A percentile compares a stretch with the other conserved stretches of the same genome.
Conservation (phyloP, 331 rosid species). For the Spiraea crenata region DNA sequence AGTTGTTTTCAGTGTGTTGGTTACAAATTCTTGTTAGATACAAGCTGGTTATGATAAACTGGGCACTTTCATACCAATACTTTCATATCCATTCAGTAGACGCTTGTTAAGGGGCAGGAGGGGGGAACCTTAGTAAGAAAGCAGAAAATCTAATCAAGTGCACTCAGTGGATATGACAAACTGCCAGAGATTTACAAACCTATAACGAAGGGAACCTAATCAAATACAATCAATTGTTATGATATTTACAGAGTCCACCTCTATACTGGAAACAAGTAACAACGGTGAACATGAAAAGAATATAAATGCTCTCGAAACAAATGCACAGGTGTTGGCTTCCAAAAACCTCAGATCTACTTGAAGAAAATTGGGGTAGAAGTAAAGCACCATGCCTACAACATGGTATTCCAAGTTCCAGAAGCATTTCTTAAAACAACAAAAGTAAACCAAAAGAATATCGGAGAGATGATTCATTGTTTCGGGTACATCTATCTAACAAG, state of each 20-base stretch:
- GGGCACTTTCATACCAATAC: too few species aligned
- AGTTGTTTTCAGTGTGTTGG: too few species aligned
- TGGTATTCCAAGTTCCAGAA: not conserved
- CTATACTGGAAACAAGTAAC: not conserved
- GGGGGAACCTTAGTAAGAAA: too few species aligned
- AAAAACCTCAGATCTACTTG: not conserved
- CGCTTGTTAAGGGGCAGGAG: too few species aligned
- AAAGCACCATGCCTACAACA: not conserved
- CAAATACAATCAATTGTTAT: not conserved
- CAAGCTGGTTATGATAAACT: too few species aligned
- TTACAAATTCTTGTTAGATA: too few species aligned
- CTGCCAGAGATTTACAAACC: not conserved
- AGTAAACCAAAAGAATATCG: not conserved
- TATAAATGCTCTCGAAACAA: not conserved
- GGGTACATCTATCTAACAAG: not conserved
- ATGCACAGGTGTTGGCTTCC: not conserved
- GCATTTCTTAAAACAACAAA: constrained; percentile 1
- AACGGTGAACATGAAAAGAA: not conserved
- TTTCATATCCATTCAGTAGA: too few species aligned
- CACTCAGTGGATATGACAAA: too few species aligned
- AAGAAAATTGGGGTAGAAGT: not conserved
- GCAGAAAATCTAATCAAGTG: too few species aligned
- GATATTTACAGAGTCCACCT: not conserved
- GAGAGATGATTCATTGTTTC: not conserved
- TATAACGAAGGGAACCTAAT: not conserved